Evolutionary conservation across 257 asterid genomes (phyloP), one percentile per base, ranked within the genome.

Genomic region (Handroanthus guayacan): DNA sequence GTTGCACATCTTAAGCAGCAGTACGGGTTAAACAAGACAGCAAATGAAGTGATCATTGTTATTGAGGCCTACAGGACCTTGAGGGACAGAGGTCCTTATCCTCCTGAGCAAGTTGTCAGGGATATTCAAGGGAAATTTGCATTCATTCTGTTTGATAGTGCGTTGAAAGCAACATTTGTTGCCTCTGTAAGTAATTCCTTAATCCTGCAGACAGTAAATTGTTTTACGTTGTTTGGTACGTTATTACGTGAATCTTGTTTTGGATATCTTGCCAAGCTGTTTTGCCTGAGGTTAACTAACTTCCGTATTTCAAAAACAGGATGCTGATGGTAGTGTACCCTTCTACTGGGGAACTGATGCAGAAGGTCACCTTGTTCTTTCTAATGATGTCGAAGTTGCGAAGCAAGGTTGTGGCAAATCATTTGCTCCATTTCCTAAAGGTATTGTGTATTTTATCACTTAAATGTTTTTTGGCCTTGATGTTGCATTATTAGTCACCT

Each of bases 81-180:
- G 90, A 89, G 98, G 84, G 99, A 95, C 69, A 79, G 99, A 83
- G 99, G 99, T 68, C 99, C 98, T 74, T 93, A 93, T 69, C 99
- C 99, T 18, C 89, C 97, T 9, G 94, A 88, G 79, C 99, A 95
- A 79, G 98, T 95, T 56, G 97, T 95, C 82, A 93, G 88, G 39
- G 99, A 86, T 79, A 86, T 95, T 64, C 86, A 83, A 25, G 99
- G 99, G 79, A 95, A 90, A 71, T 95, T 88, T 50, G 91, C 97
- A 2, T 93, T 95, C 51, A 36, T 93, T 73, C 91, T 95, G 57
- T 95, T 78, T 31, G 99, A 95, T 72, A 55, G 84, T 61, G 43
- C 96, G 64, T 82, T 93, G 0, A 91, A 84, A 77, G 65, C 88
- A 55, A 68, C 91, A 34, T 93, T 93, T 64, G 47, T 95, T 10